Base-by-base conservation (phyloP, 108 stramenopile genomes). In the Skeletonema menzelii region DNA sequence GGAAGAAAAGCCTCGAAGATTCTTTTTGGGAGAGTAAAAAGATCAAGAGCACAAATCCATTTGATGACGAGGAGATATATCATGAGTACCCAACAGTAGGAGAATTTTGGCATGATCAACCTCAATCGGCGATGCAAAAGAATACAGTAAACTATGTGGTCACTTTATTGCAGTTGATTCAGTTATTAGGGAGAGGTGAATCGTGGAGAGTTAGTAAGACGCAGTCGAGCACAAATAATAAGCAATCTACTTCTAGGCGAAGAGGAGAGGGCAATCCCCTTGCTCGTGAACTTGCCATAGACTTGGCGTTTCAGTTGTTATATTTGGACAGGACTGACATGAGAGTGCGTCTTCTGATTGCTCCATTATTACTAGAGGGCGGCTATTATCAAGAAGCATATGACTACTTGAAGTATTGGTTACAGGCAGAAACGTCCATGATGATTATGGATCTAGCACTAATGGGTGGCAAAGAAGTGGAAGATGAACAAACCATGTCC, bases 361-460 rank as follows among this genome's bases (percentile, higher is more conserved):
- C 79, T 5, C 56, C 75, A 2, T 17, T 81, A 7, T 66, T 77
- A 31, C 15, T 81, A 26, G 75, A 76, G 30, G 59, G 42, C 15
- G 70, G 63, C 13, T 72, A 72, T 38, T 47, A 40, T 20, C 64
- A 63, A 44, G 80, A 81, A 64, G 75, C 70, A 26, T 81, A 81
- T 22, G 71, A 77, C 31, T 81, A 58, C 35, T 27, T 76, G 7
- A 81, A 72, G 28, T 64, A 61, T 46, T 81, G 80, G 80, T 60
- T 68, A 8, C 15, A 28, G 35, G 57, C 40, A 3, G 69, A 76
- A 7, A 31, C 60, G 5, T 71, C 70, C 27, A 30, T 71, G 40
- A 65, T 65, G 70, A 72, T 81, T 58, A 71, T 81, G 68, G 74
- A 76, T 61, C 35, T 76, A 53, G 80, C 72, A n/a, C 46, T 68